Base-by-base conservation (phyloP, 768 basidiomycete genomes). In the Suillus americanus region DNA sequence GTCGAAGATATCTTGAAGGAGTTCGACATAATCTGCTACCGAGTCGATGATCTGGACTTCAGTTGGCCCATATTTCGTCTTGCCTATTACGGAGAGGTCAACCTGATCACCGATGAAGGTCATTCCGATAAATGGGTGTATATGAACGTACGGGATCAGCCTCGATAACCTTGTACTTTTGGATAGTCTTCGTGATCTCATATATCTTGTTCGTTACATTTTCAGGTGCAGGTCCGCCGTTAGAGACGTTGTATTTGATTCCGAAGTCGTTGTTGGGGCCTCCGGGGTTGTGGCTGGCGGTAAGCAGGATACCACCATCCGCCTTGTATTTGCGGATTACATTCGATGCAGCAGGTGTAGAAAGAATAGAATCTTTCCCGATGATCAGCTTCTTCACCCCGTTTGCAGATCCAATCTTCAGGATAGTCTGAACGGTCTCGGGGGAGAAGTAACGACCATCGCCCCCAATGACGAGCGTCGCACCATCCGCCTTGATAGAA, bases 201-300 rank as follows among this genome's bases (percentile, higher is more conserved):
- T 85, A 97, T 68, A 99, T 99, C 80, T 89, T 90, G 80, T 99
- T 84, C n/a, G 97, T 99, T 64, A 99, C 89, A 72, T 83, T 88
- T 80, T 99, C 97, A 0, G 97, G 95, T 25, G 97, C 97, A 23
- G 97, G 97, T 3, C 97, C 97, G 66, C 97, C 97, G 71, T 99
- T 99, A 45, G 90, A 89, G 56, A 95, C 91, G 78, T 99, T 99
- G 83, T 97, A 99, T 80, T 99, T 99, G 86, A 99, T 98, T 56
- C 97, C 97, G 76, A 99, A 99, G 78, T 99, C 97, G 71, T 92
- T 91, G 74, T 94, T 86, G n/a, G 97, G 97, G 28, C 97, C 97
- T 62, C 97, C 97, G 20, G 97, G 96, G 78, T 99, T 99, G 83
- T 99, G 97, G 66, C 89, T 91, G 20, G 97, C 97, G 6, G 97